phyloP scores from a whole-genome alignment of 192 early-diverging fungal genomes.

The Coemansia sp. region DNA sequence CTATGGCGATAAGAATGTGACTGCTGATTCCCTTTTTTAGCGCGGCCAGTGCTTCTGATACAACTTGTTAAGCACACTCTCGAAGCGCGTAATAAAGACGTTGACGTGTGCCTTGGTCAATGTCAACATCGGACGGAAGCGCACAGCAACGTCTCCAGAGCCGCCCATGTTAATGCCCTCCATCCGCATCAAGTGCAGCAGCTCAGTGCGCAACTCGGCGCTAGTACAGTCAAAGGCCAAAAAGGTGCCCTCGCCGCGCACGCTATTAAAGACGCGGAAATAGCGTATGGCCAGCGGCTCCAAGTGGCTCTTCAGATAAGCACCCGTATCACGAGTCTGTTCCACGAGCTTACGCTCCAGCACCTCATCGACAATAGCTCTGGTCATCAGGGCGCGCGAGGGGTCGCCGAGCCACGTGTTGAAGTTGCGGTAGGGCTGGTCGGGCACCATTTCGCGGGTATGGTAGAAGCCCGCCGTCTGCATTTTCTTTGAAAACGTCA shows the following conservation, averaged over 20 bases:
- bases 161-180: constrained; percentile 72
- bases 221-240: constrained; percentile 69
- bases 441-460: constrained; percentile 58
- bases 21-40: constrained; percentile 4
- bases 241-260: constrained; percentile 69
- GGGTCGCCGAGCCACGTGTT: constrained; percentile 82
- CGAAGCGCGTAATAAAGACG: constrained; percentile 64
- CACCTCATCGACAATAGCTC: constrained; percentile 65
- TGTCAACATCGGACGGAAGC: constrained; percentile 73
- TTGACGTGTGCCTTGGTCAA: constrained; percentile 70
- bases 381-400: constrained; percentile 63
- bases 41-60: constrained; percentile 53
- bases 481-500: constrained; percentile 80
- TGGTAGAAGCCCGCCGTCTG: constrained; percentile 76
- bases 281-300: constrained; percentile 53
- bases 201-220: constrained; percentile 52
- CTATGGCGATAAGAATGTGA: not conserved
- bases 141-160: constrained; percentile 61
- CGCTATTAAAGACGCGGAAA: constrained; percentile 50
- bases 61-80: constrained; percentile 59
- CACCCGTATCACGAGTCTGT: constrained; percentile 58
- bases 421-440: constrained; percentile 67
- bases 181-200: constrained; percentile 60
- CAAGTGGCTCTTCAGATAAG: constrained; percentile 61
- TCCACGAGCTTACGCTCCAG: constrained; percentile 56